phyloP scores from a whole-genome alignment of 352 stramenopile genomes.

The Phytophthora colocasiae region DNA sequence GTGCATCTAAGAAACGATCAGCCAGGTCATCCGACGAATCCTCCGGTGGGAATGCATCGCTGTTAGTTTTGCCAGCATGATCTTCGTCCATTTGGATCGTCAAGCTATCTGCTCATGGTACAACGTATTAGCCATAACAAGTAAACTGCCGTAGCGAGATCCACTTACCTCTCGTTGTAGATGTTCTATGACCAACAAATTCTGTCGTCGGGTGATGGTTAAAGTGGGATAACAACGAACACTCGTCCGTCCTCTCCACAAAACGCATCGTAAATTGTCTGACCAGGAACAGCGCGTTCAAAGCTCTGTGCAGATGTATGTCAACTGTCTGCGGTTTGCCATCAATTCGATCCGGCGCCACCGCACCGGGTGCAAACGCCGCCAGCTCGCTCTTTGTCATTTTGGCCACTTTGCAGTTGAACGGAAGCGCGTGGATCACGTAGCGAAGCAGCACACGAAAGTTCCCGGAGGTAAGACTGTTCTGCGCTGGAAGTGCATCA shows the following conservation, averaged over 20 bases:
- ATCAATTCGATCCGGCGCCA: slow-evolving; percentile 17
- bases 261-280: slow-evolving; percentile 79
- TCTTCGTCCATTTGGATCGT: slow-evolving; percentile 43
- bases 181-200: slow-evolving; percentile 2
- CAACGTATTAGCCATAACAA: background rate
- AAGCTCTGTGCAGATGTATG: slow-evolving; percentile 52
- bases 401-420: slow-evolving; percentile 62
- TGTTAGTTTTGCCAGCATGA: slow-evolving; percentile 7
- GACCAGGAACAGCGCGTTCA: slow-evolving; percentile 80
- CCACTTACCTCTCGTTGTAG: slow-evolving; percentile 20
- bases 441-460: slow-evolving; percentile 78
- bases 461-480: slow-evolving; percentile 77
- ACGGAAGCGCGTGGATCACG: slow-evolving; percentile 59
- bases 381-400: slow-evolving; percentile 63
- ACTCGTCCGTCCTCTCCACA: slow-evolving; percentile 73
- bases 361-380: slow-evolving; percentile 36
- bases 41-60: slow-evolving; percentile 13
- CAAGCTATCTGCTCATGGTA: slow-evolving; percentile 21
- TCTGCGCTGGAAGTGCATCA: slow-evolving; percentile 46
- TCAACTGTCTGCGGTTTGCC: slow-evolving; percentile 52
- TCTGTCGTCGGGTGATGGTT: slow-evolving; percentile 40
- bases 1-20: slow-evolving; percentile 67
- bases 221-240: slow-evolving; percentile 68
- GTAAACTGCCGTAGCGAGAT: background rate
- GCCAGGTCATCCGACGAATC: slow-evolving; percentile 64